Evolutionary conservation across 2,329 filamentous ascomycete genomes (phyloP).

Genomic region (Diaporthe citri): DNA sequence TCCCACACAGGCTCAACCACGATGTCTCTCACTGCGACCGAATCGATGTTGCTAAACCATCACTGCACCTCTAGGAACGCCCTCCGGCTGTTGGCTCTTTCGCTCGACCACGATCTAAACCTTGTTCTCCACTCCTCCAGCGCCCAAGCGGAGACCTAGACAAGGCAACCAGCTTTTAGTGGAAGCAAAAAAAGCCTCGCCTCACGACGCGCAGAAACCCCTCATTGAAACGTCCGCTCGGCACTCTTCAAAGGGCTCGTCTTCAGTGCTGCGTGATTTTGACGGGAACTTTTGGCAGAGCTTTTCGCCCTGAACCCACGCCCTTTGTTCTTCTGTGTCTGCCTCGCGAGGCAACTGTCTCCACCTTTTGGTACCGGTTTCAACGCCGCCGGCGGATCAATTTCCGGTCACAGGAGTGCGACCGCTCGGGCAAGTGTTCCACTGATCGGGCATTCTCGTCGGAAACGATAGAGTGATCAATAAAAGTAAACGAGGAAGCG

Average conservation of each 20-base stretch:
- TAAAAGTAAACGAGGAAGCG: not conserved
- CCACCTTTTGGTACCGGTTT: not conserved
- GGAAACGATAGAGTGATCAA: not conserved
- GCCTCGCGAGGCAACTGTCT: slow-evolving; percentile 9
- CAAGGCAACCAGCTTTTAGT: not conserved
- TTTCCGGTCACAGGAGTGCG: not conserved
- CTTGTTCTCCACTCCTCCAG: not conserved
- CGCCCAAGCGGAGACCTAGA: not conserved
- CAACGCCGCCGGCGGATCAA: not conserved
- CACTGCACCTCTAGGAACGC: not conserved
- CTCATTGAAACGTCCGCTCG: not conserved
- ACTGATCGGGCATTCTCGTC: not conserved
- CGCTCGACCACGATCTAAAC: not conserved
- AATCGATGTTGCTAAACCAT: not conserved
- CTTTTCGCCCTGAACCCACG: no score
- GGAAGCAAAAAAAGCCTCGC: not conserved
- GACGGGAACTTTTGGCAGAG: not conserved
- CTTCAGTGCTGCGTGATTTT: no score
- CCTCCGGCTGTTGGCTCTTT: not conserved
- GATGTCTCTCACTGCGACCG: not conserved
- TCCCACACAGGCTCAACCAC: not conserved
- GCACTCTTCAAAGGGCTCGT: not conserved
- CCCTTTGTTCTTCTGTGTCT: not conserved
- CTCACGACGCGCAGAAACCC: not conserved
- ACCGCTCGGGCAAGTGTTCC: not conserved